Evolutionary conservation across 139 green algal species (phyloP), one percentile per base, ranked within the genome.

Genomic region (Asterochloris sp.): DNA sequence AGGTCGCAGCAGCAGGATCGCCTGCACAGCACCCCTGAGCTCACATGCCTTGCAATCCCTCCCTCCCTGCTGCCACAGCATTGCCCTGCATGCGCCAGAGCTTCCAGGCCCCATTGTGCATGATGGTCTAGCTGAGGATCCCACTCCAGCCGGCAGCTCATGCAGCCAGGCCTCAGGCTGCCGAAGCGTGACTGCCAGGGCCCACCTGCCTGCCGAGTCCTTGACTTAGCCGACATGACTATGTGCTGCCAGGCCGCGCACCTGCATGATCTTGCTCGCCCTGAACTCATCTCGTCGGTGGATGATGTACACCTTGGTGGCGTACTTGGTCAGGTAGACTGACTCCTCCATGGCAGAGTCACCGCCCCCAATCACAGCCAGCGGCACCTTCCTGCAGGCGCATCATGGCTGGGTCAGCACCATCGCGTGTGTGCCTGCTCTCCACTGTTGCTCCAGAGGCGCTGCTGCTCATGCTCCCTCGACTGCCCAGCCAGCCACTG

Each of bases 281-380:
- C 94, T 86, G 62, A 98, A 88, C 85, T 94, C 92, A 82, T 96
- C 89, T 73, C 94, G 90, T 24, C 94, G 85, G 85, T 98, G 94
- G 54, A 98, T 89, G 87, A 98, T 93, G 90, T 95, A 97, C 62
- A 98, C 83, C 74, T 98, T 91, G 68, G 81, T 92, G 68, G 81
- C 89, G 80, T 99, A 99, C 90, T 99, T 99, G 54, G 96, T 99
- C 9, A 99, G 89, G 88, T 99, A 99, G 23, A 98, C 73, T 0
- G 97, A 94, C 88, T 99, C 96, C 87, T 99, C 97, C 16, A 90
- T 91, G 13, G 97, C 97, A 10, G 92, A 98, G 90, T 99, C 97
- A 10, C 97, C 97, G 47, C 97, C 97, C 69, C 97, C 97, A 62
- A 98, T 97, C 28, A 99, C 97, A 54, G 97, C 97, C 78, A 86